Percentiles rank a stretch among this genome's conserved stretches.
phyloP scores from a whole-genome alignment of 2,329 filamentous ascomycete species.

The Trichophyton benhamiae region DNA sequence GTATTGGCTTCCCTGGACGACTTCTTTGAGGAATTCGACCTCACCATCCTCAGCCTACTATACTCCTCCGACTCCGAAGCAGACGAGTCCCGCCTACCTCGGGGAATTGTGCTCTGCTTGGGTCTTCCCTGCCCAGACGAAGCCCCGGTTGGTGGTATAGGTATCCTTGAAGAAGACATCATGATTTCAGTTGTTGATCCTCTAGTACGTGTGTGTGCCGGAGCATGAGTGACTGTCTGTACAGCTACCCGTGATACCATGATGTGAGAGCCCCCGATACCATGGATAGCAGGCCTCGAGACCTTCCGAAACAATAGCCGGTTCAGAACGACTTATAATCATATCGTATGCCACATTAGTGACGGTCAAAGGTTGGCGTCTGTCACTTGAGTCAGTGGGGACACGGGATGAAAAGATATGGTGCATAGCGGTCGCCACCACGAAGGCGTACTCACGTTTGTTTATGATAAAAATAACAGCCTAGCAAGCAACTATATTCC shows the following conservation, averaged over 20 bases:
- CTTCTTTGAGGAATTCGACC: conserved; percentile 12
- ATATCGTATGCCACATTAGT: conserved; percentile 17
- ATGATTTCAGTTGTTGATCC: conserved; percentile 16
- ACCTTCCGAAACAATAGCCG: conserved; percentile 19
- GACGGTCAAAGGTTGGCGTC: conserved; percentile 4
- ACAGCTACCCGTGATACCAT: conserved; percentile 29
- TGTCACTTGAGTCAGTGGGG: conserved; percentile 6
- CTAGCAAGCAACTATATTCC: not conserved
- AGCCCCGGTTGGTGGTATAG: conserved; percentile 14
- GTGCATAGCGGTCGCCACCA: conserved; percentile 2
- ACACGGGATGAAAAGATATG: not conserved
- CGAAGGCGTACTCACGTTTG: not conserved
- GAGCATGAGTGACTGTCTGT: conserved; percentile 21
- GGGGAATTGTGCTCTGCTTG: conserved; percentile 19
- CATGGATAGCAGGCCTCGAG: conserved; percentile 16
- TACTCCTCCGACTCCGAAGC: conserved; percentile 21
- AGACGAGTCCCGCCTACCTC: conserved; percentile 19
- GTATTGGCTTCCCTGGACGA: conserved; percentile 13
- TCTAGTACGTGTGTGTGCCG: conserved; percentile 19
- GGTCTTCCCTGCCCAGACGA: conserved; percentile 15
- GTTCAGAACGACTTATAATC: conserved; percentile 20
- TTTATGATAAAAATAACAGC: not conserved
- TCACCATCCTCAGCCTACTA: not conserved
- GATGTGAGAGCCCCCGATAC: conserved; percentile 16
- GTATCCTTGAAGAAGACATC: conserved; percentile 14